Evolutionary conservation across 192 early-diverging fungal genomes (phyloP), one percentile per base, ranked within the genome.

Genomic region (Chytriomyces hyalinus): DNA sequence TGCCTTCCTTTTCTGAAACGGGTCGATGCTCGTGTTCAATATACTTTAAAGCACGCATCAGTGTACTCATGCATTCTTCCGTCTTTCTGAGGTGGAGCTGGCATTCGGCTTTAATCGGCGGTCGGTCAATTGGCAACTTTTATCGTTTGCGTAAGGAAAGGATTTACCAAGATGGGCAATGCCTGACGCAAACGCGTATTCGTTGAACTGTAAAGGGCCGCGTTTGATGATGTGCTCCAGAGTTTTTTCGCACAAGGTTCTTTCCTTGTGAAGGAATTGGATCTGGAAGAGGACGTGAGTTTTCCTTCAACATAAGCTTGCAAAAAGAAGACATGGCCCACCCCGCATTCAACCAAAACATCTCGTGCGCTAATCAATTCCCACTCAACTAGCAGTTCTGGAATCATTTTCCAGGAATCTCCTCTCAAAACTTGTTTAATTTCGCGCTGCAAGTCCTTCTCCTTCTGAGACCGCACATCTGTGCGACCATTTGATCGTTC

Each of bases 321-420:
- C 4, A 6, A 48, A 6, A 48, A 68, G 17, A 48, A 17, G 17
- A 36, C 57, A 43, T 11, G n/a, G 5, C 60, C 68, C 43, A 76
- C 75, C 65, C 75, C 75, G 53, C 75, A 76, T 24, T 76, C 75
- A 15, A 59, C 75, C 64, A 76, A 15, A 20, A 76, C 26, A 53
- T 76, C 75, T 53, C 43, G 47, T 22, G 62, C 17, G 65, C 75
- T 76, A 6, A 76, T 49, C 17, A 76, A 2, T 26, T 64, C 75
- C 64, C 62, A 76, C 26, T 76, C 75, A 3, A 26, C 45, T 8
- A 76, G 26, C 28, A 76, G 45, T 26, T 76, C 75, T 5, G 75
- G 65, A 15, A 76, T 17, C 51, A 69, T 67, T 17, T 64, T 66
- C 75, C 75, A 76, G 11, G 48, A 36, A n/a, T 76, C 75, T 17